These are phyloP conservation scores for Leccinum variicolor DNA, from an alignment of 768 basidiomycete species.

Conservation along the genomic window DNA sequence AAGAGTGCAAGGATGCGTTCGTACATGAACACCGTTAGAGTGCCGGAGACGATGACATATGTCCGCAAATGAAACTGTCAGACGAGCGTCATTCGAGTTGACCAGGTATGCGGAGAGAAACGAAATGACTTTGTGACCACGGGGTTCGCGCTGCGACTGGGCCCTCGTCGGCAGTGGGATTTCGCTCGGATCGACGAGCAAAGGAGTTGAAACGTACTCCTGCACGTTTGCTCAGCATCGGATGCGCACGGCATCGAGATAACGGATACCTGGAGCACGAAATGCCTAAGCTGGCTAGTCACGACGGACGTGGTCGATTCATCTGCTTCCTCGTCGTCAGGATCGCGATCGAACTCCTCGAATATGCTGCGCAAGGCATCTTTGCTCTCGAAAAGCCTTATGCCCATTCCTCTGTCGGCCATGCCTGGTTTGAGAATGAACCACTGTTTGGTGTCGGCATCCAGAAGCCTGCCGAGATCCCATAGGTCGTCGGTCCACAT, in stretches of 20 bases:
- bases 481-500: slow-evolving; percentile 90
- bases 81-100: slow-evolving; percentile 8
- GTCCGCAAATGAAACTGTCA: slow-evolving; percentile 89
- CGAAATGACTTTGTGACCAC: slow-evolving; percentile 58
- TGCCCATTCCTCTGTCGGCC: slow-evolving; percentile 95
- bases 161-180: slow-evolving; percentile 22
- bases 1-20: slow-evolving; percentile 85
- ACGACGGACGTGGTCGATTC: slow-evolving; percentile 53
- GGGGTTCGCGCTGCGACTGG: slow-evolving; percentile 23
- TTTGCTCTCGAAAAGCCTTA: slow-evolving; percentile 82
- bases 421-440: slow-evolving; percentile 98
- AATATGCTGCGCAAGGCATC: slow-evolving; percentile 72
- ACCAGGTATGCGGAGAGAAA: neutral
- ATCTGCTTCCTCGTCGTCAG: slow-evolving; percentile 48
- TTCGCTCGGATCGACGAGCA: slow-evolving; percentile 72
- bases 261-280: slow-evolving; percentile 81
- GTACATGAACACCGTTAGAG: slow-evolving; percentile 77
- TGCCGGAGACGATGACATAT: slow-evolving; percentile 78
- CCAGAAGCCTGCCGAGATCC: slow-evolving; percentile 69
- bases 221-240: slow-evolving; percentile 30
- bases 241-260: slow-evolving; percentile 4
- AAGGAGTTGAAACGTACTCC: slow-evolving; percentile 82
- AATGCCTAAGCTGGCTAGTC: slow-evolving; percentile 89
- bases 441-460: slow-evolving; percentile 53
- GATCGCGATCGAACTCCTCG: slow-evolving; percentile 67